A percentile compares a stretch with the other conserved stretches of the same genome.
Evolutionary conservation across 106 monocot genomes (phyloP).

Genomic region (Dioscorea alata): DNA sequence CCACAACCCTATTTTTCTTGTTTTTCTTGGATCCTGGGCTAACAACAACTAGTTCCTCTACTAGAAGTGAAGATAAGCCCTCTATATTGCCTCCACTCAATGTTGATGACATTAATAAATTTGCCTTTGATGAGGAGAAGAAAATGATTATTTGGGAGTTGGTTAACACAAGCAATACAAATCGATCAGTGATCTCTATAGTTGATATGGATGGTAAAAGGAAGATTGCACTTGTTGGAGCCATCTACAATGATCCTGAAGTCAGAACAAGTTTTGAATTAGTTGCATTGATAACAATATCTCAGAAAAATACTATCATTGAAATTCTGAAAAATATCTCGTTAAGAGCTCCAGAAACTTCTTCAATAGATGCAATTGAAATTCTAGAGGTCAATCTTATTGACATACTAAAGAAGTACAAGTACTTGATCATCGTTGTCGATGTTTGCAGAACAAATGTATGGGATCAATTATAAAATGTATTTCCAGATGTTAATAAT

Average conservation of each 20-base stretch:
- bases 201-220: not conserved
- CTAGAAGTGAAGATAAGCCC: too few relatives aligned
- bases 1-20: too few relatives aligned
- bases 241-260: not conserved
- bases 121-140: not conserved
- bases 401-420: not conserved
- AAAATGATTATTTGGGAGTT: not conserved
- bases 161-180: not conserved
- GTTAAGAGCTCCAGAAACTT: too few relatives aligned
- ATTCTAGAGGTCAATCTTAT: not conserved
- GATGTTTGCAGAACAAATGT: conserved; percentile 14
- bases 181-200: not conserved
- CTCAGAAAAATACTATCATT: not conserved
- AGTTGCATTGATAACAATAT: not conserved
- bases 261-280: not conserved
- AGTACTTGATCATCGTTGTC: conserved; percentile 22
- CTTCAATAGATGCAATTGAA: not conserved
- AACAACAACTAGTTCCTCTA: too few relatives aligned
- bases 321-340: not conserved
- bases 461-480: conserved; percentile 3
- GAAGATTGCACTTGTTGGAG: not conserved
- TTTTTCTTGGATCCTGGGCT: too few relatives aligned
- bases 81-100: not conserved
- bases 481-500: conserved; percentile 11
- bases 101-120: not conserved